Evolutionary conservation across 73 alveolate genomes (phyloP).

Genomic region (Blepharisma stoltei): DNA sequence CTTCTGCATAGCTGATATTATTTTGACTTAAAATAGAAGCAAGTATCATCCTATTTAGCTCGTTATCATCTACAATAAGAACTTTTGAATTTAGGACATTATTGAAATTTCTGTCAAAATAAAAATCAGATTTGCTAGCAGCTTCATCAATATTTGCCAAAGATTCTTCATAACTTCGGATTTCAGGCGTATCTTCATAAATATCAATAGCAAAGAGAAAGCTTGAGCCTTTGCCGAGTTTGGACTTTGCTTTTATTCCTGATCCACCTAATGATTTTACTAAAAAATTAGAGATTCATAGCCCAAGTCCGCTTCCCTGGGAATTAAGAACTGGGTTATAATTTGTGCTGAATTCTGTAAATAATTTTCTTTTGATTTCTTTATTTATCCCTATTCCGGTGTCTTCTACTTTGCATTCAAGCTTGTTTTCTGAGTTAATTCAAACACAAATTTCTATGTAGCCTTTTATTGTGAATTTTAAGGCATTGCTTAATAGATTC

Average conservation of each 20-base stretch:
- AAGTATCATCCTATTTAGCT: too few species aligned
- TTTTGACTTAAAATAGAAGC: too few species aligned
- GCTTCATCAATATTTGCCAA: too few species aligned
- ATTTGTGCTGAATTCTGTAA: background rate
- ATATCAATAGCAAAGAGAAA: background rate
- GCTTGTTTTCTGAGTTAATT: background rate
- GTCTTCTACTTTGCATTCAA: background rate
- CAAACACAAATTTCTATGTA: background rate
- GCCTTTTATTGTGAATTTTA: slow-evolving; percentile 21
- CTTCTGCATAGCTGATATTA: too few species aligned
- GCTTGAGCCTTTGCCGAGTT: slow-evolving; percentile 6
- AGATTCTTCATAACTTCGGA: too few species aligned
- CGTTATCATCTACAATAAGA: too few species aligned
- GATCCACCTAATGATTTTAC: slow-evolving; percentile 1
- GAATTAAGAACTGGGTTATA: background rate
- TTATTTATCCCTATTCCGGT: slow-evolving; percentile 20
- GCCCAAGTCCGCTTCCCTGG: slow-evolving; percentile 21
- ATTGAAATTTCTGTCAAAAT: too few species aligned
- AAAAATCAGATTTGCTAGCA: too few species aligned
- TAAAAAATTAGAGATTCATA: background rate
- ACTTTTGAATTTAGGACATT: too few species aligned
- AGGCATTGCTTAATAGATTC: slow-evolving; percentile 4
- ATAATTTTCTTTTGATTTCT: background rate
- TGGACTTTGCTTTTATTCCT: slow-evolving; percentile 21
- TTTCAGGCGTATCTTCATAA: background rate